Evolutionary conservation across 2,329 filamentous ascomycete genomes (phyloP).

Genomic region (Pestalotiopsis sp.): DNA sequence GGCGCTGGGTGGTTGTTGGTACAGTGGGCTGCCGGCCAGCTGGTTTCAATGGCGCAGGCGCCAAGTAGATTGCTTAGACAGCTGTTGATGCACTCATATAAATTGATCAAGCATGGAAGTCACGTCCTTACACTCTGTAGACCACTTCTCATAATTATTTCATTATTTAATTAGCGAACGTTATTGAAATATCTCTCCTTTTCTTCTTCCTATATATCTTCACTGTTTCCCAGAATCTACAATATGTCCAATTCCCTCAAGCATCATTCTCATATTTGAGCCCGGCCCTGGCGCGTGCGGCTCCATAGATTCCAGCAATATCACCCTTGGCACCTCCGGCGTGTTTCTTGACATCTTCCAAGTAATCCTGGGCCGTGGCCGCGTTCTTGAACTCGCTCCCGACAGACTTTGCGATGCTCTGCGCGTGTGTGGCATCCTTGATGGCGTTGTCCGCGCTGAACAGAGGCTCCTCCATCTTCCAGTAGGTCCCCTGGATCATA

Average conservation of each 20-base stretch:
- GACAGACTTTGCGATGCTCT: slow-evolving; percentile 60
- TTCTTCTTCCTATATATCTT: not conserved
- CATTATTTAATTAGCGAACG: not conserved
- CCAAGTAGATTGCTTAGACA: not conserved
- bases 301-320: slow-evolving; percentile 80
- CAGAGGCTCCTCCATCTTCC: slow-evolving; percentile 73
- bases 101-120: too few relatives aligned
- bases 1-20: not conserved
- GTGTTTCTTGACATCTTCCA: slow-evolving; percentile 69
- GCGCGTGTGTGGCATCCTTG: slow-evolving; percentile 79
- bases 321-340: slow-evolving; percentile 68
- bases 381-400: slow-evolving; percentile 65
- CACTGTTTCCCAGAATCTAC: not conserved
- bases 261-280: slow-evolving; percentile 69
- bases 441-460: slow-evolving; percentile 80
- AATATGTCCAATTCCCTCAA: slow-evolving; percentile 14
- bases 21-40: not conserved
- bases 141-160: not conserved
- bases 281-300: slow-evolving; percentile 71
- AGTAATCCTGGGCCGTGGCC: slow-evolving; percentile 67
- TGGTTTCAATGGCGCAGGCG: not conserved
- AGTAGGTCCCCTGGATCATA: slow-evolving; percentile 76
- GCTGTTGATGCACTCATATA: not conserved
- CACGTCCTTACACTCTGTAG: too few relatives aligned
- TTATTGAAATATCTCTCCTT: too few relatives aligned